Base-by-base conservation (phyloP, 345 rosid genomes). In the Xanthoceras sorbifolium region DNA sequence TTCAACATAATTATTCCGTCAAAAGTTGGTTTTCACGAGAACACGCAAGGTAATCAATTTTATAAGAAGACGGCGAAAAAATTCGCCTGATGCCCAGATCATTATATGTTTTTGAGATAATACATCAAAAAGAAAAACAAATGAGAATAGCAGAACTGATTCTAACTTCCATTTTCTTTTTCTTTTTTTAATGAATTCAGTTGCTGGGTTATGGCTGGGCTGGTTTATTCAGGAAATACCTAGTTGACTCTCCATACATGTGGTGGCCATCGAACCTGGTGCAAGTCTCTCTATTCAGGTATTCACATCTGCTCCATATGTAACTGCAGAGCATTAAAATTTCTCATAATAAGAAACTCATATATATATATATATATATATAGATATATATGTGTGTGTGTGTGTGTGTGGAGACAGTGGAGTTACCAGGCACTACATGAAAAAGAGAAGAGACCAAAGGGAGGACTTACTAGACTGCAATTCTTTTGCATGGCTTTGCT, bases 191-290 rank as follows among this genome's bases (percentile, higher is more conserved):
- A 38, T 38, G 42, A 40, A 28, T 54, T 72, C 77, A 89, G 93
- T 54, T 90, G 77, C 72, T 88, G 40, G 90, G 90, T 14, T 88
- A 86, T 60, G 93, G 93, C 22, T 86, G 89, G 87, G 90, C 89
- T 26, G 89, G 91, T 23, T 40, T 89, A 73, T 89, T 86, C 87
- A 84, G 89, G 23, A 85, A 77, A 54, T 76, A 71, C 65, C 78
- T 89, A 0, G 90, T 89, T 46, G 90, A 89, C 59, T 84, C 85
- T 48, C 89, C 88, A 8, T 83, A 84, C 81, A 86, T 89, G 89
- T 87, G 92, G 89, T 89, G 90, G 90, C 92, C 92, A 32, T 57
- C 80, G 23, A 84, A 83, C 82, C 83, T 89, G 44, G 86, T 82
- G 26, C 86, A 88, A 74, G 89, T 86, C 67, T 86, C 91, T 59